Evolutionary conservation across 73 alveolate genomes (phyloP), one percentile per base, ranked within the genome.

Genomic region (Symbiodinium pilosum): DNA sequence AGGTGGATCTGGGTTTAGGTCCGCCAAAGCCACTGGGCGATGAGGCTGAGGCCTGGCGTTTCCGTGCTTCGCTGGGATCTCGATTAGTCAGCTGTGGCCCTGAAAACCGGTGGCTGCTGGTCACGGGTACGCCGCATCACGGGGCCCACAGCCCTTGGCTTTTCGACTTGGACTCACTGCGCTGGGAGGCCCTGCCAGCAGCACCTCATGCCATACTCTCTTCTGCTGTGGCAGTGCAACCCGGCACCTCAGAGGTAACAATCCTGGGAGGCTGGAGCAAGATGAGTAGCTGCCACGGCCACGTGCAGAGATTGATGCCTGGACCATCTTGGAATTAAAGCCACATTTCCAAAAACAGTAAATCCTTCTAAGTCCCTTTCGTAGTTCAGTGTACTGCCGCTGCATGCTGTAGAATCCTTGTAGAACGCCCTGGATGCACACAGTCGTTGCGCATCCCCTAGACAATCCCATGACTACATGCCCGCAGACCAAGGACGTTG

Each of bases 231-330:
- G 96, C 77, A 40, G 56, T 28, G 54, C 69, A 39, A 28, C 86
- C n/a, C 32, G 41, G 69, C 47, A 0, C 83, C 39, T 11, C 34
- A 18, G 93, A 43, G 52, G 77, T 91, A 34, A 56, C 87, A 54
- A 69, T 91, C 88, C 40, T 69, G 54, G 96, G 96, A 5, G 96
- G 96, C 38, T 91, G 96, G 96, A 91, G 96, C 87, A 91, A 91
- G 96, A 91, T 91, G 94, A 85, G 77, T 39, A 91, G 88, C n/a
- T 91, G 96, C 77, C 96, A 91, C 52, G 96, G 96, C 39, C 77
- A 30, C 54, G 30, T 69, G 44, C 96, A 91, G 39, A 59, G 88
- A 32, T 36, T 91, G 88, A 32, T 47, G 69, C 69, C 43, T 47
- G 28, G 36, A n/a, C n/a, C n/a, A n/a, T n/a, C n/a, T n/a, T n/a